A percentile compares a stretch with the other conserved stretches of the same genome.
Conservation (phyloP, 805 yeast genomes). For the Jamesozyma rosinii region DNA sequence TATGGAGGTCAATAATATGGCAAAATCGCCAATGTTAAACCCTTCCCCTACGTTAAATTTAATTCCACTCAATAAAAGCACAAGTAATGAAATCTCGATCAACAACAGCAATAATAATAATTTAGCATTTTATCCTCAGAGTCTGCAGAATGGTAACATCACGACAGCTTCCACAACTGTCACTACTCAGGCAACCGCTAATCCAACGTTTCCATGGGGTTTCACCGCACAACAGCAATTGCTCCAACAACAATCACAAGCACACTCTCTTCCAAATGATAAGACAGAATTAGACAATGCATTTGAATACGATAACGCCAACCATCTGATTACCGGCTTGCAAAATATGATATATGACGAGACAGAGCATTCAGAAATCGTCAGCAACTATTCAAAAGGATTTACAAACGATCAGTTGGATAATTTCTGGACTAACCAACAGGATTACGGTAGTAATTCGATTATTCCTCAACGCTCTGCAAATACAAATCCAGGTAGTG, state of each 20-base stretch:
- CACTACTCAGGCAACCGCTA: not conserved
- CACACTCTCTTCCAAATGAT: not conserved
- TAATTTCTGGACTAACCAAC: slow-evolving; percentile 25
- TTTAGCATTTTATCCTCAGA: not conserved
- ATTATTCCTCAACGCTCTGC: slow-evolving; percentile 1
- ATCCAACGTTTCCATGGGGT: slow-evolving; percentile 1
- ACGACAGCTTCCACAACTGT: not conserved
- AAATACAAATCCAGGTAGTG: not conserved
- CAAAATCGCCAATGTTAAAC: not conserved
- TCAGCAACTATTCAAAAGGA: slow-evolving; percentile 25
- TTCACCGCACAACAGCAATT: not conserved
- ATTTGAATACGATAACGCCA: slow-evolving; percentile 25
- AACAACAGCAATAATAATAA: not conserved
- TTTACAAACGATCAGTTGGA: slow-evolving; percentile 32
- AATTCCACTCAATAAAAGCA: not conserved
- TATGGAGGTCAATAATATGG: too few relatives aligned
- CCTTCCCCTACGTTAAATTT: not conserved
- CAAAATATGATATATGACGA: slow-evolving; percentile 29
- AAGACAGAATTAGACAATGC: slow-evolving; percentile 14
- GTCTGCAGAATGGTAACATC: too few relatives aligned
- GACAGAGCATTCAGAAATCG: slow-evolving; percentile 22
- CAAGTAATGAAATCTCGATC: not conserved
- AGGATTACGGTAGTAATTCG: not conserved
- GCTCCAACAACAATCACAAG: slow-evolving; percentile 1
- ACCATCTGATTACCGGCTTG: slow-evolving; percentile 26